These are phyloP conservation scores for Stropharia rugosoannulata DNA, from an alignment of 768 basidiomycete species.

Conservation along the genomic window DNA sequence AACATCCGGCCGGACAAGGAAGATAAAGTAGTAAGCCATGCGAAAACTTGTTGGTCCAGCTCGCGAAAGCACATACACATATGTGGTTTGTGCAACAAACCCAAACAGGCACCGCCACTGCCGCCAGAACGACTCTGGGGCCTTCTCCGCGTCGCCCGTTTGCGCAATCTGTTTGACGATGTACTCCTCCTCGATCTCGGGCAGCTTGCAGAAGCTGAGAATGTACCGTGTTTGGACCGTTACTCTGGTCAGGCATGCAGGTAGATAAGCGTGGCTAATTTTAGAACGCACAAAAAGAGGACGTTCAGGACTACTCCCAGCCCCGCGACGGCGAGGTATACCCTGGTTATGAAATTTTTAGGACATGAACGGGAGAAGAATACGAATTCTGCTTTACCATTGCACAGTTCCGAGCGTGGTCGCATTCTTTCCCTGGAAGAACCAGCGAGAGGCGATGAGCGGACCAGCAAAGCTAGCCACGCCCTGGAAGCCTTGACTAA, in stretches of 20 bases:
- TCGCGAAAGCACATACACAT: conserved; percentile 42
- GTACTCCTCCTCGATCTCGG: conserved; percentile 70
- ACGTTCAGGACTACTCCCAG: conserved; percentile 62
- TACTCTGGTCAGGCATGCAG: conserved; percentile 4
- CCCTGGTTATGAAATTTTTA: conserved; percentile 34
- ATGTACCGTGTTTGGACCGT: too few relatives aligned
- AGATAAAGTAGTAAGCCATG: neutral
- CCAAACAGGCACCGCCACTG: conserved; percentile 74
- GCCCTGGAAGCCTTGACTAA: conserved; percentile 80
- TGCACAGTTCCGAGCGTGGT: conserved; percentile 65
- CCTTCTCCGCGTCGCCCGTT: conserved; percentile 35
- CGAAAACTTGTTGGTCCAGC: neutral
- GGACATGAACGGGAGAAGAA: neutral
- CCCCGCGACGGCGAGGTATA: conserved; percentile 63
- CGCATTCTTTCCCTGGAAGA: conserved; percentile 66
- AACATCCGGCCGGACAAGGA: neutral
- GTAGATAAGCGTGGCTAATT: neutral
- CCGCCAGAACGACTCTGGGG: conserved; percentile 60
- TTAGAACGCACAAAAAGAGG: conserved; percentile 54
- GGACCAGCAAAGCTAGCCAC: conserved; percentile 74
- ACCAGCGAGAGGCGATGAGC: conserved; percentile 73
- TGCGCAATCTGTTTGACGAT: conserved; percentile 44
- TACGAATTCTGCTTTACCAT: conserved; percentile 38
- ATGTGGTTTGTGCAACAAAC: conserved; percentile 69
- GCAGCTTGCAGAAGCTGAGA: conserved; percentile 58